phyloP scores from a whole-genome alignment of 106 monocot genomes.

The Dendrobium huoshanense region DNA sequence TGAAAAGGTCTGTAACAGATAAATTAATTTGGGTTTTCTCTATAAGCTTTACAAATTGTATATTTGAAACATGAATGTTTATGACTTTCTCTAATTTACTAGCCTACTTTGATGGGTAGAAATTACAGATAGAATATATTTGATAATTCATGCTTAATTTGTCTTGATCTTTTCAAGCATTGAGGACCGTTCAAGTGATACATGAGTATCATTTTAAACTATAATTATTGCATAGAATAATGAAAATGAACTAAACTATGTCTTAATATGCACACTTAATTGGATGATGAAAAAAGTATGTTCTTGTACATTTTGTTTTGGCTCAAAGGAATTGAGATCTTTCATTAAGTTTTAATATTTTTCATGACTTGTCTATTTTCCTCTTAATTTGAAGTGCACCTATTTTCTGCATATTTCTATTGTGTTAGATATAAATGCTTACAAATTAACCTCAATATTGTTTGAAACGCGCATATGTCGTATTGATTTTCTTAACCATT shows the following conservation, averaged over 20 bases:
- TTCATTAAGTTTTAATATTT: too few species aligned
- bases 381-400: too few species aligned
- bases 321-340: too few species aligned
- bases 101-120: not conserved
- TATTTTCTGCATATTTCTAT: not conserved
- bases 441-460: too few species aligned
- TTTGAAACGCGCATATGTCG: too few species aligned
- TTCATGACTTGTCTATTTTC: too few species aligned
- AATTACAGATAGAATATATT: not conserved
- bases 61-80: not conserved
- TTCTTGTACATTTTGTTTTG: too few species aligned
- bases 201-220: too few species aligned
- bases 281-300: too few species aligned
- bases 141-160: not conserved
- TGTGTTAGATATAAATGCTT: not conserved
- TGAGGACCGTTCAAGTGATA: not conserved
- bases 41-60: not conserved
- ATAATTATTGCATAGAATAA: not conserved
- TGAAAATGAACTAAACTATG: not conserved
- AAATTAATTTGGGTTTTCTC: not conserved
- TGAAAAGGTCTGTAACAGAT: not conserved
- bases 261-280: not conserved
- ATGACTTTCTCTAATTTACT: not conserved
- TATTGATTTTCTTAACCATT: too few species aligned
- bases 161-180: not conserved